Evolutionary conservation across 2,329 filamentous ascomycete species (phyloP).

Genomic region (Trichophyton verrucosum): DNA sequence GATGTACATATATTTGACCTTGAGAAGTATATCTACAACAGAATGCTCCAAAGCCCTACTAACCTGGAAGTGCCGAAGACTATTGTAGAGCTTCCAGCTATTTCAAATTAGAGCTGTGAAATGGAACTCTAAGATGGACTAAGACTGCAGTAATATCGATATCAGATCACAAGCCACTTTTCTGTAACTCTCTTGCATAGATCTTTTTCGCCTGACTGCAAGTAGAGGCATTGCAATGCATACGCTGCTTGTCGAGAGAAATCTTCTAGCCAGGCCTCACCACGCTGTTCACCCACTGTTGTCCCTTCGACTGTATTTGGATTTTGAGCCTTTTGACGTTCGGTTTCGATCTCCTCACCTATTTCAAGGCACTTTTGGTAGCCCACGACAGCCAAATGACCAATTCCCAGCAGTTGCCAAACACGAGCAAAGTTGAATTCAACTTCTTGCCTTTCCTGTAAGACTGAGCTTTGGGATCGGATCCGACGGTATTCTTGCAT

Average conservation of each 20-base stretch:
- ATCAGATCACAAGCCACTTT: constrained; percentile 43
- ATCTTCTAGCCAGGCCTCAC: constrained; percentile 31
- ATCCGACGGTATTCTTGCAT: constrained; percentile 59
- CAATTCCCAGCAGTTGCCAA: constrained; percentile 63
- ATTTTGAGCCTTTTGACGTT: constrained; percentile 10
- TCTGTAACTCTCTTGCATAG: constrained; percentile 50
- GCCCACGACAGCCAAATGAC: constrained; percentile 57
- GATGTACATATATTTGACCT: background rate
- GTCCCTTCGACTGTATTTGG: constrained; percentile 31
- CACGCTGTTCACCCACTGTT: constrained; percentile 11
- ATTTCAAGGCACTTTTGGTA: constrained; percentile 52
- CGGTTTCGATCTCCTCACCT: constrained; percentile 33
- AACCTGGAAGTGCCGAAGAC: too few relatives aligned
- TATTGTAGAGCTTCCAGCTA: too few relatives aligned
- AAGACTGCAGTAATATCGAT: background rate
- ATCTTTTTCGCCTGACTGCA: constrained; percentile 49
- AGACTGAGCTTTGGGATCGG: constrained; percentile 35
- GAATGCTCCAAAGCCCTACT: too few relatives aligned
- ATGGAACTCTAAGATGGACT: background rate
- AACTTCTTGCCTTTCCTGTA: constrained; percentile 54
- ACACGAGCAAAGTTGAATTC: constrained; percentile 68
- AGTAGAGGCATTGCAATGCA: constrained; percentile 57
- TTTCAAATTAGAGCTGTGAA: too few relatives aligned
- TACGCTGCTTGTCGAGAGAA: constrained; percentile 61
- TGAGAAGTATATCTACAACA: too few relatives aligned